Evolutionary conservation across 2,329 filamentous ascomycete genomes (phyloP).

Genomic region (Colletotrichum sp.): DNA sequence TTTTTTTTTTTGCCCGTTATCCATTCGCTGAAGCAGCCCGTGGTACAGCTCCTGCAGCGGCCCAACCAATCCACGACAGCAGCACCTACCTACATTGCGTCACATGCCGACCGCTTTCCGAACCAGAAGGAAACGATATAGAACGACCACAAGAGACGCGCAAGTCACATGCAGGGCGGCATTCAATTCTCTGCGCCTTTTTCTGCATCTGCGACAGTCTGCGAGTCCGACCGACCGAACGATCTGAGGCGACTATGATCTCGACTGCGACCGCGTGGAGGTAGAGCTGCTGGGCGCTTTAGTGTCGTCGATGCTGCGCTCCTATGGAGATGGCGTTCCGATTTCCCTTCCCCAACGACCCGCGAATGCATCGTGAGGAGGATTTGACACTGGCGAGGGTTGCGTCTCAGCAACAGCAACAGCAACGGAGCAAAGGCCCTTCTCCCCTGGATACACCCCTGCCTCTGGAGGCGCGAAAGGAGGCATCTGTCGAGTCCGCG

Average conservation of each 20-base stretch:
- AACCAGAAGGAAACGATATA: background rate
- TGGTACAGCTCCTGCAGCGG: background rate
- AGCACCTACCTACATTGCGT: slow-evolving; percentile 21
- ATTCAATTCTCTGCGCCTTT: background rate
- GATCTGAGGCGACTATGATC: slow-evolving; percentile 6
- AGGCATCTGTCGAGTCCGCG: slow-evolving; percentile 8
- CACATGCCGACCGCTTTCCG: slow-evolving; percentile 23
- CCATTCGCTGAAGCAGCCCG: background rate
- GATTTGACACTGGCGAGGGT: slow-evolving; percentile 38
- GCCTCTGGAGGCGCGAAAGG: slow-evolving; percentile 10
- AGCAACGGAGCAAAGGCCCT: slow-evolving; percentile 26
- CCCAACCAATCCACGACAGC: slow-evolving; percentile 9
- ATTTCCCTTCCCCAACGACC: slow-evolving; percentile 38
- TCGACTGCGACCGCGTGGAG: background rate
- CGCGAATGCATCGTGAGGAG: slow-evolving; percentile 40
- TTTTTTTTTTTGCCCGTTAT: background rate
- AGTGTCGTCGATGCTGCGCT: slow-evolving; percentile 8
- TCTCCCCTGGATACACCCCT: slow-evolving; percentile 19
- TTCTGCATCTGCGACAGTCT: background rate
- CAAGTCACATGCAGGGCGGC: slow-evolving; percentile 3
- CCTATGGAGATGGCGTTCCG: slow-evolving; percentile 41
- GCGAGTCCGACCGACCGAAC: background rate
- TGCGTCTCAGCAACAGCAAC: slow-evolving; percentile 26
- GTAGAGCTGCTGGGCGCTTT: slow-evolving; percentile 3
- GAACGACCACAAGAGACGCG: background rate